Evolutionary conservation across 148 eudicot genomes (phyloP).

Genomic region (Limonium bicolor): DNA sequence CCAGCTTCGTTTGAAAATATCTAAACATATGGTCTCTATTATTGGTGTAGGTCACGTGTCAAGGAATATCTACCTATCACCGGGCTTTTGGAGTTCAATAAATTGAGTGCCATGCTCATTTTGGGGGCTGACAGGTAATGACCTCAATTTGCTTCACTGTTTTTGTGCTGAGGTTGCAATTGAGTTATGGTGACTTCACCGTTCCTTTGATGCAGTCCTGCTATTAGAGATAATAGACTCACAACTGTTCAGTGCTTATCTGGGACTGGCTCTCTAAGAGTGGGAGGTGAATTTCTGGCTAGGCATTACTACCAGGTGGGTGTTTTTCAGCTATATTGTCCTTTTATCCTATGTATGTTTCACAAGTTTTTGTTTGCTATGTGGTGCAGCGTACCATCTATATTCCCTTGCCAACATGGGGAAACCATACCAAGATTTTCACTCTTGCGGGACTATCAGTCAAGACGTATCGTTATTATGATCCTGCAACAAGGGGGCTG

Average conservation of each 20-base stretch:
- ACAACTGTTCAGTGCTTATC: constrained; percentile 91
- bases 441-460: constrained; percentile 73
- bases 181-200: neutral
- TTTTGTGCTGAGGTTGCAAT: neutral
- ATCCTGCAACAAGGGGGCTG: constrained; percentile 87
- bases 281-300: constrained; percentile 86
- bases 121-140: constrained; percentile 81
- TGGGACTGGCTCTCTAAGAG: constrained; percentile 89
- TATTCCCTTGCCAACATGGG: constrained; percentile 94
- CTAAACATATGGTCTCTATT: neutral
- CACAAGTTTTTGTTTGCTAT: neutral
- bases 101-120: constrained; percentile 90
- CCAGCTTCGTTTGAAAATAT: neutral
- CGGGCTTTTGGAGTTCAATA: constrained; percentile 87
- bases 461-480: constrained; percentile 71
- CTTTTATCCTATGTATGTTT: constrained; percentile 2
- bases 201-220: constrained; percentile 38
- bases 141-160: neutral
- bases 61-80: constrained; percentile 96
- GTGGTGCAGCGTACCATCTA: constrained; percentile 59
- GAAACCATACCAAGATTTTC: constrained; percentile 85
- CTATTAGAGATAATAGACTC: constrained; percentile 72
- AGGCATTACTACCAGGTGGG: constrained; percentile 70
- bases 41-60: constrained; percentile 45
- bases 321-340: neutral